phyloP scores from a whole-genome alignment of 2,329 filamentous ascomycete species.

The Stagonosporopsis vannaccii region DNA sequence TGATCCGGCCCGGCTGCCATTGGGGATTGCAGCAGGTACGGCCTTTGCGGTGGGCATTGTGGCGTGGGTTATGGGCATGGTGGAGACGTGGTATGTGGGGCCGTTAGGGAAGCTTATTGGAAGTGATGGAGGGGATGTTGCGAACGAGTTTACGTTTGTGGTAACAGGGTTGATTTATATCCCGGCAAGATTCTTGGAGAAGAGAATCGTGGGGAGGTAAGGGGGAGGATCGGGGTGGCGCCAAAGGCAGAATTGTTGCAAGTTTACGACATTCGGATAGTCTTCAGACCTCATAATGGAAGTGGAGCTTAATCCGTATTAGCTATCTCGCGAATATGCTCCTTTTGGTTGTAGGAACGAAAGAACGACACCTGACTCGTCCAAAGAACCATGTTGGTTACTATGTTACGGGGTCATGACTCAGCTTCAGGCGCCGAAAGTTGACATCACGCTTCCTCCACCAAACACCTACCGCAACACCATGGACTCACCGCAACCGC shows the following conservation, averaged over 20 bases:
- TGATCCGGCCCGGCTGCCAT: conserved; percentile 51
- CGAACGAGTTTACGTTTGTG: conserved; percentile 37
- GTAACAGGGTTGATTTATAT: conserved; percentile 40
- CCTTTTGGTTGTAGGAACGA: not conserved
- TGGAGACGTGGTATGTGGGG: conserved; percentile 64
- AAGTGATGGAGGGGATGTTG: conserved; percentile 36
- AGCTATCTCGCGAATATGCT: not conserved
- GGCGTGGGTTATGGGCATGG: conserved; percentile 65
- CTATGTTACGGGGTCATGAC: not conserved
- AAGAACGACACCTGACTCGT: not conserved
- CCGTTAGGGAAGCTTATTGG: conserved; percentile 40
- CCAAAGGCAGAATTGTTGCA: no score
- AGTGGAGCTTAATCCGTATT: not conserved
- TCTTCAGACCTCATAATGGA: not conserved
- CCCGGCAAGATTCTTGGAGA: conserved; percentile 38
- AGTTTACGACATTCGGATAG: not conserved
- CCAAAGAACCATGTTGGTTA: not conserved
- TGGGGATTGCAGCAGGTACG: conserved; percentile 51
- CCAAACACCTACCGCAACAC: conserved; percentile 2
- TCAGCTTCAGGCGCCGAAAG: not conserved
- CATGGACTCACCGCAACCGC: conserved; percentile 4
- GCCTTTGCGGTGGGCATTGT: conserved; percentile 51
- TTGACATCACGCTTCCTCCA: conserved; percentile 11
- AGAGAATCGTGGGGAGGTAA: conserved; percentile 33
- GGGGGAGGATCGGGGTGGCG: not conserved